Conservation (phyloP, 345 rosid genomes). For the Euphorbia lathyris region DNA sequence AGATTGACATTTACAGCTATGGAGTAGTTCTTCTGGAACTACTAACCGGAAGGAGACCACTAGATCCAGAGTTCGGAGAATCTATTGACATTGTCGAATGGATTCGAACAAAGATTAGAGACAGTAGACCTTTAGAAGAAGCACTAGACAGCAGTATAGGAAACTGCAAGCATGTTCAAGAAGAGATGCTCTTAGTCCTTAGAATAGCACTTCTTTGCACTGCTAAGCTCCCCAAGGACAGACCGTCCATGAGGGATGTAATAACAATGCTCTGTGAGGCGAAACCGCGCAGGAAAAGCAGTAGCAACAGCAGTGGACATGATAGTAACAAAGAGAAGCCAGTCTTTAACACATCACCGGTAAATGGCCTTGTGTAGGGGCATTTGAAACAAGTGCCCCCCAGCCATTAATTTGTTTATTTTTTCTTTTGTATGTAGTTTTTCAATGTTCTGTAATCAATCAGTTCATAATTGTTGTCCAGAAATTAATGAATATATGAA, state of each 20-base stretch:
- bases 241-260: constrained; percentile 91
- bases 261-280: constrained; percentile 92
- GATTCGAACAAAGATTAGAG: constrained; percentile 62
- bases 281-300: constrained; percentile 84
- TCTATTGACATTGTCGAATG: constrained; percentile 66
- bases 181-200: constrained; percentile 88
- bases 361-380: constrained; percentile 68
- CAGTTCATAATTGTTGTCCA: constrained; percentile 16
- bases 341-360: constrained; percentile 65
- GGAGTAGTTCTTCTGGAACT: constrained; percentile 89
- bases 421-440: constrained; percentile 47
- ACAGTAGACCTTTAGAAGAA: constrained; percentile 57
- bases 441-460: constrained; percentile 29
- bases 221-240: constrained; percentile 79
- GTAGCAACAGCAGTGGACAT: constrained; percentile 36
- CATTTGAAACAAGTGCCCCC: constrained; percentile 9
- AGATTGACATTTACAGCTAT: constrained; percentile 85
- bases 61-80: constrained; percentile 72
- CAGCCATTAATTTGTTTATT: constrained; percentile 17
- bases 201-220: constrained; percentile 84
- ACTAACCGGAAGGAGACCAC: constrained; percentile 60
- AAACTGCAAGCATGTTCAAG: constrained; percentile 79
- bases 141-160: constrained; percentile 68
- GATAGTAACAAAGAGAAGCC: constrained; percentile 45
- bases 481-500: constrained; percentile 14